Base-by-base conservation (phyloP, 345 rosid species). In the Euclidium syriacum region DNA sequence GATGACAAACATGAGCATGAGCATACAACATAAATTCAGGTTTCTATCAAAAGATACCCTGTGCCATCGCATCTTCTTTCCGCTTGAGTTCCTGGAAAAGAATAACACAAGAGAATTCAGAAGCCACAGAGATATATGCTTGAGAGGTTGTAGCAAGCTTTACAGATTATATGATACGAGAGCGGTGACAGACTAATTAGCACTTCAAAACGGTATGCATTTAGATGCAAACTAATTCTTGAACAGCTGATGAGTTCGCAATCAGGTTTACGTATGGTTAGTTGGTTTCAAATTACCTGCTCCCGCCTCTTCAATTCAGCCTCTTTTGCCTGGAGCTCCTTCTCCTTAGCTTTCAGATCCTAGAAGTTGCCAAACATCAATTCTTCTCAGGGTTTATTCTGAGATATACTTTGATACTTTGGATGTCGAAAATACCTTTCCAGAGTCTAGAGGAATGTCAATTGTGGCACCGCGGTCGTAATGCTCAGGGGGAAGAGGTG, bases 281-380 rank as follows among this genome's bases (percentile, higher is more conserved):
- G 49, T 34, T 10, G 24, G 44, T 24, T 59, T 22, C 32, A 24
- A 14, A 38, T 61, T 65, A 87, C 99, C 97, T 90, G 92, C 76
- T 94, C 96, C 41, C 83, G 82, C 60, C 58, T 86, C 73, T 73
- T 90, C 78, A 94, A 42, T 40, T 90, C 95, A 42, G 96, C 88
- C 77, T 94, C 99, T 73, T 81, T 94, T 43, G 85, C 95, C 66
- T 82, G 88, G 72, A 94, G 99, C 69, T 90, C 92, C 80, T 80
- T 90, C 79, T 94, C 97, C 83, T 80, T 94, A 14, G 86, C 77
- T 78, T 79, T 83, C 2, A 90, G 62, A 73, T 88, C 92, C 99
- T 94, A 67, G 10, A 12, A 70, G 49, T 71, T 19, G 62, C 27
- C 18, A 39, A 34, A 15, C 10, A 20, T 42, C n/a, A 57, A 44